Percentiles rank a stretch among this genome's conserved stretches.
Conservation (phyloP, 805 yeast genomes). For the Teunomyces gatunensis region DNA sequence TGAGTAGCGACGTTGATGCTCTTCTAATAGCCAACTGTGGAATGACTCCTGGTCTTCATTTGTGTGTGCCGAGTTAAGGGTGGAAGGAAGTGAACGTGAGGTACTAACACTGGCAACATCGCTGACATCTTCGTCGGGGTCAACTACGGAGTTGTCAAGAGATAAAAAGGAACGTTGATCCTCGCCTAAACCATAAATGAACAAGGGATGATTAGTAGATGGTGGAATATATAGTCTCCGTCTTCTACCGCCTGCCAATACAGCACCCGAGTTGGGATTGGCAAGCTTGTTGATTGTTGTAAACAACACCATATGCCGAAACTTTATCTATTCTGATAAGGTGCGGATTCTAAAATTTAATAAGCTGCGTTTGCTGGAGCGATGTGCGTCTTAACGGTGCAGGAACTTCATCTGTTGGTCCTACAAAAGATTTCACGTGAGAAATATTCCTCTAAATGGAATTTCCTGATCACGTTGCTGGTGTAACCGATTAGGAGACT, state of each 20-base stretch:
- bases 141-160: constrained; percentile 32
- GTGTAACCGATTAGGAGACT: no score
- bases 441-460: no score
- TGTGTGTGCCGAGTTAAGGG: constrained; percentile 34
- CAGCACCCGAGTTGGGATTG: constrained; percentile 27
- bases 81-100: constrained; percentile 41
- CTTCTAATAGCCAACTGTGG: constrained; percentile 43
- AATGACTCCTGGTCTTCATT: constrained; percentile 39
- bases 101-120: constrained; percentile 43
- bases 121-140: constrained; percentile 25
- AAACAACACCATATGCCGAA: constrained; percentile 36
- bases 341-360: background rate
- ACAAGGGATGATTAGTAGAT: constrained; percentile 41
- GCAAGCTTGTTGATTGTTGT: constrained; percentile 39
- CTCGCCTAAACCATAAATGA: constrained; percentile 42
- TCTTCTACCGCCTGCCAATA: constrained; percentile 34
- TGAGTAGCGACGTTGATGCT: constrained; percentile 37
- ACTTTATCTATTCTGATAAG: background rate
- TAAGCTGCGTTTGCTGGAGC: background rate
- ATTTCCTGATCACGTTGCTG: no score
- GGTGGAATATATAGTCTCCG: constrained; percentile 44
- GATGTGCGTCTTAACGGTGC: background rate
- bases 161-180: constrained; percentile 46
- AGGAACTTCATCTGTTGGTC: background rate
- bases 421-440: no score